These are phyloP conservation scores for Porogramme epimiltina DNA, from an alignment of 1,284 basidiomycete genomes.

Conservation along the genomic window DNA sequence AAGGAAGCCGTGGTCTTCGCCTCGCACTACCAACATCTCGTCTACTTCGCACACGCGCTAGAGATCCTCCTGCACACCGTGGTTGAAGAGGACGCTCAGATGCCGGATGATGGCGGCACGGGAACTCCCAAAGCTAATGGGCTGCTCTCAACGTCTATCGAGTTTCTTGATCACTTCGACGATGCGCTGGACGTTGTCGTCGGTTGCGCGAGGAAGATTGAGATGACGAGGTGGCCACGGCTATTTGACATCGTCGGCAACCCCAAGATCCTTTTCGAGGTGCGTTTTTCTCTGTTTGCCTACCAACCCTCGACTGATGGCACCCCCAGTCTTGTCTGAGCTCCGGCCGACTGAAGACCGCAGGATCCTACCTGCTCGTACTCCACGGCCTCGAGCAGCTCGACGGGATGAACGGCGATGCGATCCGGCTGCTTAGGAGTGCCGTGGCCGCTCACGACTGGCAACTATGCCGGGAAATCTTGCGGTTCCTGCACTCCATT, in stretches of 20 bases:
- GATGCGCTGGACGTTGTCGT: slow-evolving; percentile 92
- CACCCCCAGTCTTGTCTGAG: slow-evolving; percentile 70
- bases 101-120: slow-evolving; percentile 17
- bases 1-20: slow-evolving; percentile 87
- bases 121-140: slow-evolving; percentile 29
- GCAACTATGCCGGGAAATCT: slow-evolving; percentile 83
- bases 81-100: slow-evolving; percentile 82
- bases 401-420: slow-evolving; percentile 75
- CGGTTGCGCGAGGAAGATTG: slow-evolving; percentile 95
- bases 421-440: slow-evolving; percentile 72
- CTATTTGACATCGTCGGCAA: slow-evolving; percentile 91
- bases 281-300: slow-evolving; percentile 30
- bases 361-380: slow-evolving; percentile 91
- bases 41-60: slow-evolving; percentile 93
- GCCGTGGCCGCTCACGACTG: slow-evolving; percentile 78
- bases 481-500: slow-evolving; percentile 90
- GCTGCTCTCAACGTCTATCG: slow-evolving; percentile 73
- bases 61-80: slow-evolving; percentile 95
- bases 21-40: slow-evolving; percentile 82
- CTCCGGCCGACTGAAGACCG: slow-evolving; percentile 81
- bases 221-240: slow-evolving; percentile 88
- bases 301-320: background rate
- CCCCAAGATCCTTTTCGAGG: slow-evolving; percentile 91
- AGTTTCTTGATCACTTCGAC: slow-evolving; percentile 95
- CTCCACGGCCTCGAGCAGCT: slow-evolving; percentile 91